These are phyloP conservation scores for Penicillium ochrochloron DNA, from an alignment of 495 filamentous ascomycete genomes.

Conservation along the genomic window DNA sequence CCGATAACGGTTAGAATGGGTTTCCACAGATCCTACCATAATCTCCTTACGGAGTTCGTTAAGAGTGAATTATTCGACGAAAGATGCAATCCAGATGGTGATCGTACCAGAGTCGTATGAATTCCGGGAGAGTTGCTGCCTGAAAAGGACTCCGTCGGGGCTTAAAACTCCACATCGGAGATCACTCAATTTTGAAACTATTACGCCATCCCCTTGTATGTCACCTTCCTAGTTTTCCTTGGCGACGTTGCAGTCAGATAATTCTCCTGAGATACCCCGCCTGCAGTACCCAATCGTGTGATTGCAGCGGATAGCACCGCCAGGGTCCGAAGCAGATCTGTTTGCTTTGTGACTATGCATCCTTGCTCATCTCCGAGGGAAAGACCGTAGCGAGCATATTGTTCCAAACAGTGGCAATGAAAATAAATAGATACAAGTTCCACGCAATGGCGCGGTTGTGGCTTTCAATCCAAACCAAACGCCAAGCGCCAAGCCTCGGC, in stretches of 20 bases:
- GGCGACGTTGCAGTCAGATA: constrained; percentile 25
- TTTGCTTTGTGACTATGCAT: neutral
- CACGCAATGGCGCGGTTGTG: neutral
- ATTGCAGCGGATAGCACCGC: constrained; percentile 3
- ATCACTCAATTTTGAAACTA: neutral
- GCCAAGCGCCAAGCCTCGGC: neutral
- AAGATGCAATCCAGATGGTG: no score
- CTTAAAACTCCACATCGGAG: neutral
- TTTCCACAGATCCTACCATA: no score
- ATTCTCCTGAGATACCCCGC: constrained; percentile 9
- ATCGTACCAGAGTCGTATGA: neutral
- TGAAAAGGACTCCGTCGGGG: constrained; percentile 5
- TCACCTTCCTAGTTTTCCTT: constrained; percentile 25
- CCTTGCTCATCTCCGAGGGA: neutral
- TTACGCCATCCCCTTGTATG: neutral
- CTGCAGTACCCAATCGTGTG: constrained; percentile 10
- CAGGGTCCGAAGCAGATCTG: constrained; percentile 1
- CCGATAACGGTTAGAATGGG: no score
- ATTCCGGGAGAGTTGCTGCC: neutral
- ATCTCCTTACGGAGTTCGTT: no score
- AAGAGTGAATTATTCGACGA: no score
- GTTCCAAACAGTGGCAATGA: neutral
- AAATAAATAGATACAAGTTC: neutral
- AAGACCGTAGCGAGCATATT: neutral
- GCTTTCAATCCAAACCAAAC: neutral